Percentiles rank a stretch among this genome's conserved stretches.
Conservation (phyloP, 129 eudicot species). For the Oenanthe sinensis region DNA sequence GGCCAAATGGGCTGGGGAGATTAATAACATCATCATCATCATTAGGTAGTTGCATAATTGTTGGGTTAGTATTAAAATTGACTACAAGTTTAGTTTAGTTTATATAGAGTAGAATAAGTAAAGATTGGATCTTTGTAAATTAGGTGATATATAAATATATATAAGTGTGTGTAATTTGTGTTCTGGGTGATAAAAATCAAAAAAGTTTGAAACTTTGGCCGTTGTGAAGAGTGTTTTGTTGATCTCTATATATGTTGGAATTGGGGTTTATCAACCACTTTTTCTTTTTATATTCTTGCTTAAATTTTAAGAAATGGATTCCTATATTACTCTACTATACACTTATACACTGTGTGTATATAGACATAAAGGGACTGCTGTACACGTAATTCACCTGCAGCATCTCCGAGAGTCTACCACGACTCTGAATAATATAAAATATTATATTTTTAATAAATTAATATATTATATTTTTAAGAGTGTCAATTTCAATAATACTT, state of each 20-base stretch:
- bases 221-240: not conserved
- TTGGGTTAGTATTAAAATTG: not conserved
- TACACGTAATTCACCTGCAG: too few relatives aligned
- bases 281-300: slow-evolving; percentile 1
- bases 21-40: not conserved
- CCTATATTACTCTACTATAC: not conserved
- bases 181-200: not conserved
- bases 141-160: not conserved
- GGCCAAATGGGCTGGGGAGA: not conserved
- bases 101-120: not conserved
- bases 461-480: too few relatives aligned
- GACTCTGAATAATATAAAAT: too few relatives aligned
- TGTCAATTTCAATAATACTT: too few relatives aligned
- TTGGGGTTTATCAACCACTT: not conserved
- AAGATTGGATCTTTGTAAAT: not conserved
- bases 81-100: not conserved
- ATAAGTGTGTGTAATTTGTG: not conserved
- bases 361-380: too few relatives aligned
- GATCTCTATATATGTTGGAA: slow-evolving; percentile 1
- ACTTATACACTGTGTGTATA: too few relatives aligned
- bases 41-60: not conserved
- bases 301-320: not conserved
- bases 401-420: too few relatives aligned
- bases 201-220: not conserved
- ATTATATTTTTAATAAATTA: too few relatives aligned